A percentile compares a stretch with the other conserved stretches of the same genome.
Conservation (phyloP, 1,139 yeast genomes). For the Taiozyma onychis region DNA sequence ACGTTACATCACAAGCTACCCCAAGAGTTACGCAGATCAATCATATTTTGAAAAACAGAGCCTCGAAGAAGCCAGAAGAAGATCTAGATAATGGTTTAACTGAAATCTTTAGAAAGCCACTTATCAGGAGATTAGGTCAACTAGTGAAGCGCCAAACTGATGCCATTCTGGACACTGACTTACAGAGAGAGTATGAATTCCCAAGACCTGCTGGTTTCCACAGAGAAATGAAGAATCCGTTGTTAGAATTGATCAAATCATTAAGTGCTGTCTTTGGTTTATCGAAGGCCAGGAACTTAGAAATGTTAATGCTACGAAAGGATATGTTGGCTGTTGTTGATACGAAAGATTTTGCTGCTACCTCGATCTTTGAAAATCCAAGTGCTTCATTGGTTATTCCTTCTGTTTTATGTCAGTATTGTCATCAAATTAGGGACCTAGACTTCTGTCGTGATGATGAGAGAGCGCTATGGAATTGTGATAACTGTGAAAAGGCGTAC, state of each 20-base stretch:
- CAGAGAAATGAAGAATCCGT: conserved; percentile 57
- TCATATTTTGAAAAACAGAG: conserved; percentile 43
- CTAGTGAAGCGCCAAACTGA: conserved; percentile 67
- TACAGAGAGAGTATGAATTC: conserved; percentile 59
- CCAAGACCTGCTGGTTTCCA: conserved; percentile 73
- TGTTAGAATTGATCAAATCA: conserved; percentile 72
- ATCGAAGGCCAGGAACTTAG: conserved; percentile 59
- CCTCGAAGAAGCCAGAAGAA: conserved; percentile 28
- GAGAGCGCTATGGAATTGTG: conserved; percentile 56
- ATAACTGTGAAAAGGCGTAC: conserved; percentile 58
- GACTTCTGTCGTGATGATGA: conserved; percentile 74
- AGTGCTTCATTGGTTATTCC: conserved; percentile 62
- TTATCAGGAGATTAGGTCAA: conserved; percentile 60
- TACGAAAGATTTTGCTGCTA: conserved; percentile 76
- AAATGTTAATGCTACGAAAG: conserved; percentile 68
- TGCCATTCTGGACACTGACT: conserved; percentile 61
- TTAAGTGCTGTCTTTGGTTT: conserved; percentile 69
- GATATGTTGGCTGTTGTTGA: conserved; percentile 71
- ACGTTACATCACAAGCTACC: conserved; percentile 36
- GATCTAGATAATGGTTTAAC: conserved; percentile 38
- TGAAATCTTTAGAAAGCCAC: conserved; percentile 49
- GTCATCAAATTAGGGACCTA: conserved; percentile 68
- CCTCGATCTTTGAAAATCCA: conserved; percentile 73
- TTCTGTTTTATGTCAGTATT: conserved; percentile 72
- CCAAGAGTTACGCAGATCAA: conserved; percentile 65